Base-by-base conservation (phyloP, 257 asterid genomes). In the Plantago major region DNA sequence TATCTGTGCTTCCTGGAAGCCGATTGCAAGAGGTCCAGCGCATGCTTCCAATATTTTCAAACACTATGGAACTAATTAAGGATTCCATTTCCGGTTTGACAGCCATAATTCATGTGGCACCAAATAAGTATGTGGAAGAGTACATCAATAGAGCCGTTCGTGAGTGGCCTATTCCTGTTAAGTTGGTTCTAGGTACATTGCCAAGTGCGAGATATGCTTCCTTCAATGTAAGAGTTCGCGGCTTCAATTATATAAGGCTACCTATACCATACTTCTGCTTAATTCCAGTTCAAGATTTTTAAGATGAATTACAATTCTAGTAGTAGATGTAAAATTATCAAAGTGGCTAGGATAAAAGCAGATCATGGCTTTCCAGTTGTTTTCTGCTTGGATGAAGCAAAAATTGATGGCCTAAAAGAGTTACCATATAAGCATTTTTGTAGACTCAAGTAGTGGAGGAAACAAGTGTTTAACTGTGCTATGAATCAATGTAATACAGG, bases 1-100 rank as follows among this genome's bases (percentile, higher is more conserved):
- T 92, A 48, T 82, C 94, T 51, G 74, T 92, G 78, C 94, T 89
- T 64, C 96, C 99, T 58, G 97, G 99, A 80, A 93, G 99, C 80
- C 84, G 97, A 73, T 78, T 85, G 59, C 97, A 89, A 73, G 99
- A 93, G 82, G 97, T 89, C 48, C 75, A 76, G 19, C 85, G 95
- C 51, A 93, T 93, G 96, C 84, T 93, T 67, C 70, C 95, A 40
- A 80, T 93, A 74, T 89, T 80, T 71, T 68, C 81, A 30, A 63
- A 72, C 64, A 73, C 95, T 48, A 45, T 93, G 88, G 74, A 72
- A 66, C 81, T 70, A 44, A 73, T 89, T 59, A 83, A 71, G 70
- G 79, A 67, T 53, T 64, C 73, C 17, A 55, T 78, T 70, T 52
- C 81, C 5, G 82, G 79, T 50, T 60, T 89, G 79, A 74, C 81